Evolutionary conservation across 768 basidiomycete genomes (phyloP), one percentile per base, ranked within the genome.

Genomic region (Dioszegia hungarica): DNA sequence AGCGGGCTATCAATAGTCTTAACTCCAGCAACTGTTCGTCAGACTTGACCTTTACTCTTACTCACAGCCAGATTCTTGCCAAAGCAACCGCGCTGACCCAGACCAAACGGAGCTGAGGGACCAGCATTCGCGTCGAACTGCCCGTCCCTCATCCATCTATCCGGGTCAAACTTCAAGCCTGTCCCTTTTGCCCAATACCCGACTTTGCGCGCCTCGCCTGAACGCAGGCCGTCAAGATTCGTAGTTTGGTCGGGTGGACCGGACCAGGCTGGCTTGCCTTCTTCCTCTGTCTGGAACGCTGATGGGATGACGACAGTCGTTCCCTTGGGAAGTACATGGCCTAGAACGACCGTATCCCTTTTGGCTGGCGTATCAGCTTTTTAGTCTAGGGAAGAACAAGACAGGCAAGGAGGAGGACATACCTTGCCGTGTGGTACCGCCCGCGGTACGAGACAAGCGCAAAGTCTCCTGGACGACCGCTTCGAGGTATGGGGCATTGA

Each of bases 51-150:
- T 15, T 5, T 28, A 20, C 29, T 12, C 10, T 10, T 25, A 67
- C 68, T 60, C 41, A 73, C 72, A 1, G 72, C 72, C 15, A 71
- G 54, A 19, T 63, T 63, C 24, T 62, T 69, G 3, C 72, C 72
- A 39, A 72, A 74, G 56, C 72, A 74, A 10, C 61, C 63, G 22
- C 72, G 43, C 44, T 67, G 70, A 40, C 72, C 72, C 2, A 49
- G 17, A 10, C 60, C 59, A 54, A 72, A 74, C 12, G 72, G 72
- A 15, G 66, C 15, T 46, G 57, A 62, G 0, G 70, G 68, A 10
- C 72, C 69, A 9, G 65, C 61, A 44, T 60, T 61, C 20, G 48
- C 8, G 43, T 73, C 64, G 40, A 68, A 70, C 25, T 36, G n/a
- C 4, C 67, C 67, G 20, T 63, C 54, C 28, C 58, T 53, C 10